phyloP scores from a whole-genome alignment of 73 alveolate species.

The Tetrahymena elliotti region DNA sequence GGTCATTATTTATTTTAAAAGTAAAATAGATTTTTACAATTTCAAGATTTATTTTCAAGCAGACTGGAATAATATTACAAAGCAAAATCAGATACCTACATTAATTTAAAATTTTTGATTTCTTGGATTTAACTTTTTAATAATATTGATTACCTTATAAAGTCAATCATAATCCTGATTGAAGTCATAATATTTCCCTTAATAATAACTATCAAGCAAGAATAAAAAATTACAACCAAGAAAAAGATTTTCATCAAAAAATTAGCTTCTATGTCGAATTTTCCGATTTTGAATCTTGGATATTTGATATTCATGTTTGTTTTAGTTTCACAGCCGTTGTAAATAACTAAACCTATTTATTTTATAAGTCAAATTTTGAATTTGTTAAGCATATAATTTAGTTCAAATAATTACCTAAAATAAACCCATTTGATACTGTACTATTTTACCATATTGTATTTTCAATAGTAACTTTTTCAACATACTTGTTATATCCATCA shows the following conservation, averaged over 20 bases:
- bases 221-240: constrained; percentile 33
- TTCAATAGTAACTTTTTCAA: constrained; percentile 24
- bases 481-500: neutral
- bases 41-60: constrained; percentile 74
- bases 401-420: neutral
- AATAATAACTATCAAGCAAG: constrained; percentile 27
- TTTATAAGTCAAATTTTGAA: neutral
- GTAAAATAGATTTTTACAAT: constrained; percentile 72
- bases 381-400: neutral
- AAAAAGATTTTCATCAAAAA: constrained; percentile 37
- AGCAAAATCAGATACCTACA: constrained; percentile 63
- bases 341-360: neutral
- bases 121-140: neutral
- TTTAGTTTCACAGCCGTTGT: constrained; percentile 39
- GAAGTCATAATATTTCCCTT: neutral
- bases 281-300: constrained; percentile 26
- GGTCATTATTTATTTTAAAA: constrained; percentile 59
- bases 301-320: constrained; percentile 22
- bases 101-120: no score
- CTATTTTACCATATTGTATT: constrained; percentile 23
- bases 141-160: constrained; percentile 9
- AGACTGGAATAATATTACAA: constrained; percentile 76
- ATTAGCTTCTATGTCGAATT: constrained; percentile 18
- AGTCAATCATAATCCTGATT: neutral
- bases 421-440: neutral